Conservation (phyloP, 78 protist genomes). For the Dictyostelium intermedium region DNA sequence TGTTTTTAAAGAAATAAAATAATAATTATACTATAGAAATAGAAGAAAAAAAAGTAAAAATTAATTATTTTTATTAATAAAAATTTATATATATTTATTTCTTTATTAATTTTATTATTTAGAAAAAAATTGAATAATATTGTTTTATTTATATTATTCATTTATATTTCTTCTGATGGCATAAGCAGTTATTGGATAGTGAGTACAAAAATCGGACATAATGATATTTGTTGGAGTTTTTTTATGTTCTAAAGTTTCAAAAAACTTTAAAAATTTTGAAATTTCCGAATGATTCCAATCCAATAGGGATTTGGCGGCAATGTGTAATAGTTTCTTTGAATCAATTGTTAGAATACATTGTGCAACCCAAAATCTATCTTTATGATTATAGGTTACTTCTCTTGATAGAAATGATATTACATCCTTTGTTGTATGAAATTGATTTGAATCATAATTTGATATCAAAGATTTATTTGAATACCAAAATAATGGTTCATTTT, state of each 20-base stretch:
- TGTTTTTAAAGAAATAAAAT: too few species aligned
- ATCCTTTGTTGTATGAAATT: not conserved
- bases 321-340: not conserved
- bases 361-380: not conserved
- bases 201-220: not conserved
- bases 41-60: too few species aligned
- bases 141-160: not conserved
- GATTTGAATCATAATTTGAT: not conserved
- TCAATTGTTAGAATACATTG: conserved; percentile 7
- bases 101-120: too few species aligned
- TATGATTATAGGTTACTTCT: not conserved
- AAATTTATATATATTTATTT: too few species aligned
- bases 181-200: not conserved
- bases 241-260: not conserved
- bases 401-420: not conserved
- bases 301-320: not conserved
- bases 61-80: too few species aligned
- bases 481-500: not conserved
- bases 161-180: not conserved
- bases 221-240: not conserved
- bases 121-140: not conserved
- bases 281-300: not conserved
- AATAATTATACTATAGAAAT: too few species aligned
- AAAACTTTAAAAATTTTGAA: not conserved
- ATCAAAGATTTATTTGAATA: not conserved